phyloP scores from a whole-genome alignment of 2,329 filamentous ascomycete genomes.

The Pseudocercospora fuligena region DNA sequence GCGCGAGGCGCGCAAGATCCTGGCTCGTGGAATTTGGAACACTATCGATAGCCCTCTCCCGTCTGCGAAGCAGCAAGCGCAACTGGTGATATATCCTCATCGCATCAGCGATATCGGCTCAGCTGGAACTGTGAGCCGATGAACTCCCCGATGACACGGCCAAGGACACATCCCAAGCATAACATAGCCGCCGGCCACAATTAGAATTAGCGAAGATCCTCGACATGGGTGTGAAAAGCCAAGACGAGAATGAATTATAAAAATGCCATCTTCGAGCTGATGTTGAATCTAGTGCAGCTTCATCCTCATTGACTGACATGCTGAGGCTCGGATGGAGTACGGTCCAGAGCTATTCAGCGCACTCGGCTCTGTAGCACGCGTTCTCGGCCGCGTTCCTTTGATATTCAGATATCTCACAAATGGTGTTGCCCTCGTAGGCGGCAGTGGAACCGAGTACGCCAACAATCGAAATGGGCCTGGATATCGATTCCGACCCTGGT shows the following conservation, averaged over 20 bases:
- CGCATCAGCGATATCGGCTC: not conserved
- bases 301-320: not conserved
- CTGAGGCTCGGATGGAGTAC: not conserved
- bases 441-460: conserved; percentile 13
- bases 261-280: not conserved
- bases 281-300: not conserved
- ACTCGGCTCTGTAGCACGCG: conserved; percentile 18
- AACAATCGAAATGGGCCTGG: conserved; percentile 15
- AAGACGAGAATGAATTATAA: not conserved
- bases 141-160: not conserved
- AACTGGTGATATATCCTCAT: not conserved
- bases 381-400: conserved; percentile 18
- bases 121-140: not conserved
- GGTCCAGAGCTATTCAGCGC: conserved; percentile 16
- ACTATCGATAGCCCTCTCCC: no score
- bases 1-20: not conserved
- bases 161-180: not conserved
- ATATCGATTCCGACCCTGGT: conserved; percentile 12
- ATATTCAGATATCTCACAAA: conserved; percentile 14
- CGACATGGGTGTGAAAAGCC: not conserved
- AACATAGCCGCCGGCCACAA: not conserved
- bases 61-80: no score
- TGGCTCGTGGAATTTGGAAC: not conserved
- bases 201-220: not conserved
- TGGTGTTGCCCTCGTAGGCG: not conserved